Evolutionary conservation across 306 rosid species (phyloP).

Genomic region (Sphenostylis stenocarpa): DNA sequence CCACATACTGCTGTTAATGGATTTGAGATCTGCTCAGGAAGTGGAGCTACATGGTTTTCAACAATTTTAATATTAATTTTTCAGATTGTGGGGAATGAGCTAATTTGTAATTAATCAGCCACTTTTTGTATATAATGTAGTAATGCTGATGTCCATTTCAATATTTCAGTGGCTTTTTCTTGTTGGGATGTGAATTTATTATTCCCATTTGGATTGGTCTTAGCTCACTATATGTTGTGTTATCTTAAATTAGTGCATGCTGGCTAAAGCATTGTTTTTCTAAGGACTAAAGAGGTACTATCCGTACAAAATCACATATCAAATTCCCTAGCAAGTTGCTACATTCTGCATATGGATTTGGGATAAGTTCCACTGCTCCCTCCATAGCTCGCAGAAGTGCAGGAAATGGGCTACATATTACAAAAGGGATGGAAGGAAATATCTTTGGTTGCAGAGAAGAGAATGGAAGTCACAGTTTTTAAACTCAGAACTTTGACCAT

Average conservation of each 20-base stretch:
- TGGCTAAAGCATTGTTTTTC: conserved; percentile 10
- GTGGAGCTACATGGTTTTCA: conserved; percentile 2
- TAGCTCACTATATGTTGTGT: conserved; percentile 24
- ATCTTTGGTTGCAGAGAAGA: conserved; percentile 36
- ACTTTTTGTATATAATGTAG: conserved; percentile 15
- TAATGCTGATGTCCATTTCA: conserved; percentile 16
- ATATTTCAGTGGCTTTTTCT: conserved; percentile 15
- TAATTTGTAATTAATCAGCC: background rate
- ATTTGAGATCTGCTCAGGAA: background rate
- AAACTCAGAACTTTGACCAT: conserved; percentile 26
- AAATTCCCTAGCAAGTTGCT: background rate
- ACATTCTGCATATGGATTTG: conserved; percentile 33
- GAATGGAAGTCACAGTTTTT: conserved; percentile 48
- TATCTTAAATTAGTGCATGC: conserved; percentile 29
- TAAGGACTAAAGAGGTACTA: conserved; percentile 33
- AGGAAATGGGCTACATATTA: conserved; percentile 53
- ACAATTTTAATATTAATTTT: background rate
- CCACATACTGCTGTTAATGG: background rate
- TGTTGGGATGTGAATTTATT: background rate
- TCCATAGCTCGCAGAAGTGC: conserved; percentile 26
- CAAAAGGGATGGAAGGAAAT: conserved; percentile 44
- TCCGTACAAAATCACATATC: conserved; percentile 37
- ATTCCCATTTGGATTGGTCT: conserved; percentile 32
- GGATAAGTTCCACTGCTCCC: conserved; percentile 34
- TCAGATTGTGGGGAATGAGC: background rate